phyloP scores from a whole-genome alignment of 1,139 yeast genomes.

The Pneumocystis wakefieldiae region DNA sequence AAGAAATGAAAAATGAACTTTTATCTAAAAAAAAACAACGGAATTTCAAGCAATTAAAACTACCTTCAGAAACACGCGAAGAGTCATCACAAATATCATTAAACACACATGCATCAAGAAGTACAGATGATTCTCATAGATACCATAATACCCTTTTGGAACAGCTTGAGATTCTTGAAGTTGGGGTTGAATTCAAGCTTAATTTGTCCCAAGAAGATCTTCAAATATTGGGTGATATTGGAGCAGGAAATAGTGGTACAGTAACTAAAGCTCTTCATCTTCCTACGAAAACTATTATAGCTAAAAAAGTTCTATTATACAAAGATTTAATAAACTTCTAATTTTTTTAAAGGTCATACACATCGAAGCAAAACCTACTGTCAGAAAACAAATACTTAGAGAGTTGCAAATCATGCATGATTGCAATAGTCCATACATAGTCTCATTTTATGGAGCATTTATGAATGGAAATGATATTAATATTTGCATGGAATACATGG shows the following conservation, averaged over 20 bases:
- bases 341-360: conserved; percentile 37
- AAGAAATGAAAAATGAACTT: not conserved
- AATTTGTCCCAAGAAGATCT: conserved; percentile 54
- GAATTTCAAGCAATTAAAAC: conserved; percentile 56
- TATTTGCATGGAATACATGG: conserved; percentile 98
- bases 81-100: conserved; percentile 16
- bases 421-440: conserved; percentile 65
- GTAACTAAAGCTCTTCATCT: conserved; percentile 78
- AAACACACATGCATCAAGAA: not conserved
- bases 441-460: conserved; percentile 86
- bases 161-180: conserved; percentile 26
- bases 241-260: conserved; percentile 88
- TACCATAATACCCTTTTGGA: conserved; percentile 17
- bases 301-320: conserved; percentile 38
- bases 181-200: conserved; percentile 36
- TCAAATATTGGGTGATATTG: conserved; percentile 59
- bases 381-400: conserved; percentile 72
- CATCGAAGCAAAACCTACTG: conserved; percentile 65
- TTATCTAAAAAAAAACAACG: conserved; percentile 33
- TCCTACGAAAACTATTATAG: conserved; percentile 81
- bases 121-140: not conserved
- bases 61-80: conserved; percentile 24
- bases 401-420: conserved; percentile 85
- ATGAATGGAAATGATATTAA: conserved; percentile 42
- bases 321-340: not conserved